Evolutionary conservation across 2,329 filamentous ascomycete species (phyloP), one percentile per base, ranked within the genome.

Genomic region (Xylariaceae sp.): DNA sequence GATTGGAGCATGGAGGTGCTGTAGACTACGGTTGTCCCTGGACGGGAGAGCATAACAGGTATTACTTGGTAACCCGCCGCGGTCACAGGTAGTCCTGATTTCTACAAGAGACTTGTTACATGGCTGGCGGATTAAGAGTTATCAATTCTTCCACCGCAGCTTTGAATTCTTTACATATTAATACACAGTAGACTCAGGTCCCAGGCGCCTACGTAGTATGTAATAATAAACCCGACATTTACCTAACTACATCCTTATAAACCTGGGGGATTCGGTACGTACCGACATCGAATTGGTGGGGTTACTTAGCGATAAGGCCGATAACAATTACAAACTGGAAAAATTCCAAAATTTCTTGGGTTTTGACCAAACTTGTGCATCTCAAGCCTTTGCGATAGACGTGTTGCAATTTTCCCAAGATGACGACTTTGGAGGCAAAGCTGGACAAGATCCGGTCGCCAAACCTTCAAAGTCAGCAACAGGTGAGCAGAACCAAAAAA

Each of bases 401-500:
- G 9, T 4, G 63, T 59, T 62, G 59, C 59, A 55, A 41, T 4
- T 64, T 59, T 54, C 65, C n/a, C 69, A 73, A 69, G 57, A 84
- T 83, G 81, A 74, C 77, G 67, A 78, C 80, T 63, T 70, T 98
- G 70, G 87, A 89, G 74, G 93, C 96, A 81, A 96, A 92, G 81
- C 86, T 99, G 73, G 90, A 93, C 79, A 97, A 96, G 84, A 97
- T 98, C 75, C 90, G 95, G 77, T 95, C 90, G 72, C 95, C 95
- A 54, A 96, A 96, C 76, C 86, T 97, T 69, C 91, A 98, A 76
- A 96, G 90, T 74, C 93, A 97, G 78, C 87, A 96, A 75, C 91
- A 93, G 84, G 92, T 95, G 79, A 65, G 79, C 73, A 18, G 40
- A 16, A 20, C 19, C 18, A 14, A n/a, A n/a, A n/a, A n/a, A n/a